A percentile compares a stretch with the other conserved stretches of the same genome.
phyloP scores from a whole-genome alignment of 495 filamentous ascomycete species.

The Astrocystis sublimbata region DNA sequence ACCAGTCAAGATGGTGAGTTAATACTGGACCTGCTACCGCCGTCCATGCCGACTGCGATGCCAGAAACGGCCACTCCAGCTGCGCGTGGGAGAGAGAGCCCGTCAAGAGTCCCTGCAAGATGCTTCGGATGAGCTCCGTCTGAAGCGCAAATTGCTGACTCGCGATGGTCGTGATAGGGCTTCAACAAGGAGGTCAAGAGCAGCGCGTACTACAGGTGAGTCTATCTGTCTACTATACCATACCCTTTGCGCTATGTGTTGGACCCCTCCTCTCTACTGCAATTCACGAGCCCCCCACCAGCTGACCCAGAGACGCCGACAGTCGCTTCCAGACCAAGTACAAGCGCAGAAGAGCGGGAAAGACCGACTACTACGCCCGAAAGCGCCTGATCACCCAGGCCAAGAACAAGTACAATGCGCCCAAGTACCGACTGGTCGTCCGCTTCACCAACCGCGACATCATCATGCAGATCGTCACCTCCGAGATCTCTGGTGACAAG shows the following conservation, averaged over 20 bases:
- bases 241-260: neutral
- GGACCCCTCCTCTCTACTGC: too few species aligned
- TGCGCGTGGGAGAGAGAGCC: constrained; percentile 44
- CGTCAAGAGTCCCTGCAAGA: constrained; percentile 91
- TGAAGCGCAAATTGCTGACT: constrained; percentile 99
- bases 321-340: constrained; percentile 99
- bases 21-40: constrained; percentile 40
- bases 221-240: constrained; percentile 12
- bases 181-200: constrained; percentile 97
- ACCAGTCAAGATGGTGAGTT: constrained; percentile 64
- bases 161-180: constrained; percentile 66
- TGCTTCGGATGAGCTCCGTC: constrained; percentile 78
- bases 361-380: constrained; percentile 99
- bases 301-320: constrained; percentile 20
- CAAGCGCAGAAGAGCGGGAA: constrained; percentile 92
- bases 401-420: constrained; percentile 99
- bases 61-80: constrained; percentile 35
- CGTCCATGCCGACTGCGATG: constrained; percentile 25
- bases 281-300: neutral
- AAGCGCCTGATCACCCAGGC: constrained; percentile 99
- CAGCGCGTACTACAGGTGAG: constrained; percentile 96
- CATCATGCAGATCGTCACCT: constrained; percentile 94
- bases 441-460: constrained; percentile 99
- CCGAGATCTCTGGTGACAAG: constrained; percentile 97
- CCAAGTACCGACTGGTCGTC: constrained; percentile 99